phyloP scores from a whole-genome alignment of 2,329 filamentous ascomycete genomes.

The Raffaelea ambrosiae region DNA sequence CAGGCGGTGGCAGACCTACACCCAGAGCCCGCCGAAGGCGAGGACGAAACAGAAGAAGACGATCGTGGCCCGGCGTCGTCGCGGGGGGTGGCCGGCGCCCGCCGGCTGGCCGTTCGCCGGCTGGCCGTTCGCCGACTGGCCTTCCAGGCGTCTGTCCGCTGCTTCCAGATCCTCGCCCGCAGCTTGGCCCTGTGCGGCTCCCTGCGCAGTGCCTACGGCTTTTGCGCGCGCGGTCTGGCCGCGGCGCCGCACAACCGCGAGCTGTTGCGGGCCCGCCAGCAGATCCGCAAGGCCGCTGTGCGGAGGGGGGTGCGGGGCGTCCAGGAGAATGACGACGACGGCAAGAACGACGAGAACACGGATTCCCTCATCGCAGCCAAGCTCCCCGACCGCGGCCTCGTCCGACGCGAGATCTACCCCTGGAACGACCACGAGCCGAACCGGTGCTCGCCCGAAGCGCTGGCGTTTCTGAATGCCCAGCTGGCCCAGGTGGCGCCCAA shows the following conservation, averaged over 20 bases:
- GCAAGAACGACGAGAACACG: neutral
- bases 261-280: slow-evolving; percentile 42
- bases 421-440: slow-evolving; percentile 63
- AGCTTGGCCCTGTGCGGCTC: slow-evolving; percentile 58
- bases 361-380: slow-evolving; percentile 40
- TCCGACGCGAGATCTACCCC: slow-evolving; percentile 62
- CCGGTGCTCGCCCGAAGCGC: slow-evolving; percentile 58
- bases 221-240: slow-evolving; percentile 53
- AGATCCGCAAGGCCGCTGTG: slow-evolving; percentile 46
- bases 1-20: slow-evolving; percentile 12
- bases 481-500: slow-evolving; percentile 66
- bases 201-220: slow-evolving; percentile 57
- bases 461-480: slow-evolving; percentile 63
- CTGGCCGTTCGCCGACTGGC: slow-evolving; percentile 28
- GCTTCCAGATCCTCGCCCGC: slow-evolving; percentile 50
- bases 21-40: neutral
- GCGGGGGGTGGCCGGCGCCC: neutral
- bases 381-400: slow-evolving; percentile 61
- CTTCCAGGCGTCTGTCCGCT: slow-evolving; percentile 42
- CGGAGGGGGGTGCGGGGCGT: slow-evolving; percentile 17
- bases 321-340: neutral
- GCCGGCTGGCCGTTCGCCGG: slow-evolving; percentile 18
- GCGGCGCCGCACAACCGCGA: slow-evolving; percentile 46
- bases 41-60: neutral
- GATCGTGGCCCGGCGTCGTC: neutral